Evolutionary conservation across 1,284 basidiomycete species (phyloP), one percentile per base, ranked within the genome.

Genomic region (Tetrapyrgos nigripes): DNA sequence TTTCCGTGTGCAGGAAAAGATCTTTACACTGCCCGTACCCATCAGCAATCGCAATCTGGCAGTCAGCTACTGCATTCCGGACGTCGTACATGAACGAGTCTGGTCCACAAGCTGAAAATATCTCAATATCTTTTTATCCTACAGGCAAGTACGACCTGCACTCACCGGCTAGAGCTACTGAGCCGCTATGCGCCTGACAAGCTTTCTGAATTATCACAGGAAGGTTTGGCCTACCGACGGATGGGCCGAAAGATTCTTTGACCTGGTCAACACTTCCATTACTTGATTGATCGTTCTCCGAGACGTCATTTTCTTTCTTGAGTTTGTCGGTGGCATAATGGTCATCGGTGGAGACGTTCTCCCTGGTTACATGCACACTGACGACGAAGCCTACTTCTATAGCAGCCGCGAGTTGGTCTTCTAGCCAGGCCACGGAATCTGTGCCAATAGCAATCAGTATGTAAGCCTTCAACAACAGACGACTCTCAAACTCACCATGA

Each of bases 101-200:
- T 1, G 78, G 77, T 0, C 78, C 78, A 60, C 78, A 79, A 11
- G 66, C 72, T 72, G 48, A 11, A n/a, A 40, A n/a, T 6, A n/a
- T n/a, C n/a, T n/a, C n/a, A n/a, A n/a, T n/a, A n/a, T n/a, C n/a
- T n/a, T n/a, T n/a, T n/a, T n/a, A n/a, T n/a, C n/a, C n/a, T n/a
- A n/a, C n/a, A n/a, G n/a, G n/a, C n/a, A n/a, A n/a, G n/a, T 17
- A n/a, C 6, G 17, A 4, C 6, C 21, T 45, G 43, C 21, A 62
- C 67, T 29, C 43, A 73, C 66, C 64, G 29, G 64, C 64, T 21
- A 68, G 59, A 4, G 64, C 66, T 14, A 68, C 55, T 10, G 58
- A 59, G 17, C 64, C 66, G 24, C 19, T 17, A 1, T 60, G 57
- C 11, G 58, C 48, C 27, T 31, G 31, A n/a, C n/a, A n/a, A n/a